phyloP scores from a whole-genome alignment of 352 stramenopile species.

The Phytopythium oedochilum region DNA sequence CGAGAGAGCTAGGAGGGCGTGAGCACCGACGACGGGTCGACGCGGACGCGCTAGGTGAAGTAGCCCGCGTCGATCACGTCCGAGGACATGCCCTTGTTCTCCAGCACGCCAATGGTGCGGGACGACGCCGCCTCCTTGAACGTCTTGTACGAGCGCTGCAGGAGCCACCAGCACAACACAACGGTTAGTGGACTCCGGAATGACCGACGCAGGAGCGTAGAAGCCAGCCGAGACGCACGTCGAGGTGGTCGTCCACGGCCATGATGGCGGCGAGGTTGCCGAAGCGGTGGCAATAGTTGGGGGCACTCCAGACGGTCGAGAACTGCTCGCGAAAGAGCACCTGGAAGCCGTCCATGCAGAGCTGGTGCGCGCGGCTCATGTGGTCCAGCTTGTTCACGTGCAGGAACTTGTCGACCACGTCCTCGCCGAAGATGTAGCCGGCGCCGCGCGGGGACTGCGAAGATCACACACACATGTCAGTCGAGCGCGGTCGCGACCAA shows the following conservation, averaged over 20 bases:
- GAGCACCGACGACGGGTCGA: slow-evolving; percentile 7
- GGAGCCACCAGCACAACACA: background rate
- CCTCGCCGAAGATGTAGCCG: slow-evolving; percentile 85
- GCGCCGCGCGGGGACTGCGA: slow-evolving; percentile 64
- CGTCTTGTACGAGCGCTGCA: slow-evolving; percentile 78
- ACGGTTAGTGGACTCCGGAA: too few species aligned
- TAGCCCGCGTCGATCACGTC: slow-evolving; percentile 84
- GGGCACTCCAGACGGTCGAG: slow-evolving; percentile 81
- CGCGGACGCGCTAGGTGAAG: slow-evolving; percentile 53
- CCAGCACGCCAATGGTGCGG: slow-evolving; percentile 57
- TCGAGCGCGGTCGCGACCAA: too few species aligned
- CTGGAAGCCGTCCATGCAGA: slow-evolving; percentile 85
- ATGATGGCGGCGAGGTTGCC: slow-evolving; percentile 72
- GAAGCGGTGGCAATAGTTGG: slow-evolving; percentile 88
- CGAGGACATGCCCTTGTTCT: slow-evolving; percentile 60
- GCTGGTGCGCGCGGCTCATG: slow-evolving; percentile 79
- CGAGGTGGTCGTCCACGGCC: slow-evolving; percentile 54
- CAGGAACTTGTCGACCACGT: slow-evolving; percentile 82
- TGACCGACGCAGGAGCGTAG: too few species aligned
- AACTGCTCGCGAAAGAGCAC: slow-evolving; percentile 74
- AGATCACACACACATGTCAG: slow-evolving; percentile 50
- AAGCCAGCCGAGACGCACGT: slow-evolving; percentile 23
- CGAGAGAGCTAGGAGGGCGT: slow-evolving; percentile 2
- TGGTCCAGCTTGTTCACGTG: slow-evolving; percentile 75
- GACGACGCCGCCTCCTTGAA: slow-evolving; percentile 77